Evolutionary conservation across 2,329 filamentous ascomycete genomes (phyloP).

Genomic region (Torrubiella hemipterigena): DNA sequence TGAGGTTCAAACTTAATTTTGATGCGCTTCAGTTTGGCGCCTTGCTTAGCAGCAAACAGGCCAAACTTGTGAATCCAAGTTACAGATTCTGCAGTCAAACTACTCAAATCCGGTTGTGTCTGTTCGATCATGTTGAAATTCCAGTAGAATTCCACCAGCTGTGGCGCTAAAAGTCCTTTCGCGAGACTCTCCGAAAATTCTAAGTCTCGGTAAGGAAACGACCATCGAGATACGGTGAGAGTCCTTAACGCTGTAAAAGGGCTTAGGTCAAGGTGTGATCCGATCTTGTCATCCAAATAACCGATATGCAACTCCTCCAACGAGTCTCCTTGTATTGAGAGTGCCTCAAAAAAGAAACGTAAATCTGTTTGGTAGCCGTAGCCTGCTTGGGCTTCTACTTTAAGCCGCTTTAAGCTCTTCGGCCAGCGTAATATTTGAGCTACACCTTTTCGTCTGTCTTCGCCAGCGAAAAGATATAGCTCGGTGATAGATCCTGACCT

Average conservation of each 20-base stretch:
- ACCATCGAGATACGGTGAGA: neutral
- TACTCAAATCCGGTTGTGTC: neutral
- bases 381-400: neutral
- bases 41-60: neutral
- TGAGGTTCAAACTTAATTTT: neutral
- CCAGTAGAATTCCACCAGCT: neutral
- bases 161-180: neutral
- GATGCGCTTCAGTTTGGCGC: neutral
- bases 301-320: neutral
- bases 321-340: neutral
- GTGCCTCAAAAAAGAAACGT: neutral
- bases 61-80: neutral
- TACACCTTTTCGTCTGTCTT: too few species aligned
- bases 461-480: too few species aligned
- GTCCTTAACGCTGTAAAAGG: neutral
- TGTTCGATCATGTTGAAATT: neutral
- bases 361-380: neutral
- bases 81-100: neutral
- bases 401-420: neutral
- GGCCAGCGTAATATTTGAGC: neutral
- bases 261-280: neutral
- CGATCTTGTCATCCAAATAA: neutral
- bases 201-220: neutral
- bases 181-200: neutral
- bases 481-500: too few species aligned